Conservation (phyloP, 2,329 filamentous ascomycete genomes). For the Botryosphaeria agaves region DNA sequence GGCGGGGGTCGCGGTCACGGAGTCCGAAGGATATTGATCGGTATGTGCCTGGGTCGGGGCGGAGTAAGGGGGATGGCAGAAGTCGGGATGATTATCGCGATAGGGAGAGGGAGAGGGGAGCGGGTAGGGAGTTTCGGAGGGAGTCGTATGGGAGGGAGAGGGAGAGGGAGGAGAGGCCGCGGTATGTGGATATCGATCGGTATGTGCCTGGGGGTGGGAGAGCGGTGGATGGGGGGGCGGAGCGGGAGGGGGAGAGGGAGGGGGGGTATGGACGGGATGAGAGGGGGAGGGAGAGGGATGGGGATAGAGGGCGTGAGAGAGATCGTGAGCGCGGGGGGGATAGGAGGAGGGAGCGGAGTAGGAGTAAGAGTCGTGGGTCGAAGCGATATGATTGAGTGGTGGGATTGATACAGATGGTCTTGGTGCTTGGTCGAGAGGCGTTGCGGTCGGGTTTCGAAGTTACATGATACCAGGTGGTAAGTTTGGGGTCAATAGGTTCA, state of each 20-base stretch:
- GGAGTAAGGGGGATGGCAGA: too few species aligned
- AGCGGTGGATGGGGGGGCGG: conserved; percentile 1
- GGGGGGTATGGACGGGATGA: neutral
- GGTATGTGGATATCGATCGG: conserved; percentile 18
- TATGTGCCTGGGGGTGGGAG: conserved; percentile 18
- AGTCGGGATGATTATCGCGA: conserved; percentile 2
- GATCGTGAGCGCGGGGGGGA: neutral
- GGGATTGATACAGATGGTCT: too few species aligned
- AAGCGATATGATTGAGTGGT: too few species aligned
- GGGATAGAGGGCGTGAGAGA: neutral
- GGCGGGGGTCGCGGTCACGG: conserved; percentile 7
- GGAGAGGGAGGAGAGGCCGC: conserved; percentile 11
- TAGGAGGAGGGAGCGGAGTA: neutral
- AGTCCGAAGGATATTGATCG: conserved; percentile 20
- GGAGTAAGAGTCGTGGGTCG: neutral
- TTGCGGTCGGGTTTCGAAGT: too few species aligned
- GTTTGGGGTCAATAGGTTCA: too few species aligned
- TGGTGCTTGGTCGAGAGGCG: too few species aligned
- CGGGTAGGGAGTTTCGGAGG: too few species aligned
- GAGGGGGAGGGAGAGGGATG: conserved; percentile 1
- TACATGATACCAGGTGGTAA: too few species aligned
- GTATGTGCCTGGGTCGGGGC: conserved; percentile 15
- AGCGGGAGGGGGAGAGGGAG: conserved; percentile 1
- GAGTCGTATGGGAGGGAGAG: conserved; percentile 12
- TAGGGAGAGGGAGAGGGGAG: conserved; percentile 9